A percentile compares a stretch with the other conserved stretches of the same genome.
phyloP scores from a whole-genome alignment of 2,329 filamentous ascomycete species.

The Phyllosticta paracitricarpa region DNA sequence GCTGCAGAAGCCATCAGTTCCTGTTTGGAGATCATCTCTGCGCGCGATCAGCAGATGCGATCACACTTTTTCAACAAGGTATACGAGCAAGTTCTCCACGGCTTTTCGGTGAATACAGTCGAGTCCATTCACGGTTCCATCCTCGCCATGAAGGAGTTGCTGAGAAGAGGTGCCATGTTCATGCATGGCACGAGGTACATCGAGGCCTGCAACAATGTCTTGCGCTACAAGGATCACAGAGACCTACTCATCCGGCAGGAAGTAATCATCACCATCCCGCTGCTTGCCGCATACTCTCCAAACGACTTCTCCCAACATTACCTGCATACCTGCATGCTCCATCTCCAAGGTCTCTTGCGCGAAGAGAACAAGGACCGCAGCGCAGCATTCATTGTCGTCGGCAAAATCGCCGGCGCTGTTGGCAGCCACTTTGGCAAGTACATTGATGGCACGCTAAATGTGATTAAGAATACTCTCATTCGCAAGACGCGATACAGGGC shows the following conservation, averaged over 20 bases:
- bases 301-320: slow-evolving; percentile 80
- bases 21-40: slow-evolving; percentile 90
- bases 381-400: slow-evolving; percentile 89
- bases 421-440: slow-evolving; percentile 93
- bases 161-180: slow-evolving; percentile 95
- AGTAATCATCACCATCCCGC: slow-evolving; percentile 82
- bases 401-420: slow-evolving; percentile 91
- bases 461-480: slow-evolving; percentile 84
- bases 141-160: slow-evolving; percentile 81
- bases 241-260: slow-evolving; percentile 82
- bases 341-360: slow-evolving; percentile 86
- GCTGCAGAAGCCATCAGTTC: slow-evolving; percentile 89
- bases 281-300: slow-evolving; percentile 85
- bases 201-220: slow-evolving; percentile 85
- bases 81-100: slow-evolving; percentile 72
- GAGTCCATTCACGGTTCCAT: slow-evolving; percentile 92
- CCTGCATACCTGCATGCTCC: slow-evolving; percentile 94
- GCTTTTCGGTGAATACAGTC: slow-evolving; percentile 65
- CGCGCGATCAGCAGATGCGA: slow-evolving; percentile 81
- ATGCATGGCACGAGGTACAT: slow-evolving; percentile 87
- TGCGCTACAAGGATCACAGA: slow-evolving; percentile 85
- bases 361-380: slow-evolving; percentile 82
- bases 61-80: slow-evolving; percentile 84
- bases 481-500: slow-evolving; percentile 56
- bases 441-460: slow-evolving; percentile 84